Conservation (phyloP, 2,329 filamentous ascomycete species). For the Aspergillus ustus region DNA sequence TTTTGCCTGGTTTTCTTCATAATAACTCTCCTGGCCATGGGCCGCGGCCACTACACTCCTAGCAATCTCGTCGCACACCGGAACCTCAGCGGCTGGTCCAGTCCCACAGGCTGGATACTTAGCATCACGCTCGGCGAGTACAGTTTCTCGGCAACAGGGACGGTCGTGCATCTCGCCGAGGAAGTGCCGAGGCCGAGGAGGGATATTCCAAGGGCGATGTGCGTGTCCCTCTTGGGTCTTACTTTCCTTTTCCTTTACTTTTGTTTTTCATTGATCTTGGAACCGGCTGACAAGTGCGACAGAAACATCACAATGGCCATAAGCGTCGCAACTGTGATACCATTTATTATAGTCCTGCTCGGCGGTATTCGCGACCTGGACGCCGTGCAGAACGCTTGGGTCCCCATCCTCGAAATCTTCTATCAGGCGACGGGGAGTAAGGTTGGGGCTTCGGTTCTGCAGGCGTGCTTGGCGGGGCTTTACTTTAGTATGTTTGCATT, state of each 20-base stretch:
- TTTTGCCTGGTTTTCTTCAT: constrained; percentile 16
- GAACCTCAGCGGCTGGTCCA: constrained; percentile 15
- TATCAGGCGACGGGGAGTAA: constrained; percentile 33
- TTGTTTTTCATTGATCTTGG: background rate
- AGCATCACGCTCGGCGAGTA: constrained; percentile 23
- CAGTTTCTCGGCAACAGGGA: constrained; percentile 21
- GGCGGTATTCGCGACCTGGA: constrained; percentile 33
- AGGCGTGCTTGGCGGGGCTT: constrained; percentile 20
- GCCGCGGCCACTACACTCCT: constrained; percentile 9
- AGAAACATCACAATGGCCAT: constrained; percentile 35
- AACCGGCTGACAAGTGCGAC: background rate
- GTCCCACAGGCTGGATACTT: constrained; percentile 21
- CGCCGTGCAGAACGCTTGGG: constrained; percentile 26
- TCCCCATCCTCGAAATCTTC: constrained; percentile 24
- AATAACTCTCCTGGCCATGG: constrained; percentile 21
- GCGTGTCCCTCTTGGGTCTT: background rate
- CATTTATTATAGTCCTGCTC: constrained; percentile 33
- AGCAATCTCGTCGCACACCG: constrained; percentile 11
- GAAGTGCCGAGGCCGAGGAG: constrained; percentile 22
- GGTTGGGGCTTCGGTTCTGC: constrained; percentile 22
- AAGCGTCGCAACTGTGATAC: constrained; percentile 34
- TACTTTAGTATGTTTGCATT: constrained; percentile 15
- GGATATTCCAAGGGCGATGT: constrained; percentile 27
- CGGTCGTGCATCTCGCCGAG: constrained; percentile 24
- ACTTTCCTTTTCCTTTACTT: background rate